Evolutionary conservation across 139 green algal genomes (phyloP), one percentile per base, ranked within the genome.

Genomic region (Chlamydomonas schloesseri): DNA sequence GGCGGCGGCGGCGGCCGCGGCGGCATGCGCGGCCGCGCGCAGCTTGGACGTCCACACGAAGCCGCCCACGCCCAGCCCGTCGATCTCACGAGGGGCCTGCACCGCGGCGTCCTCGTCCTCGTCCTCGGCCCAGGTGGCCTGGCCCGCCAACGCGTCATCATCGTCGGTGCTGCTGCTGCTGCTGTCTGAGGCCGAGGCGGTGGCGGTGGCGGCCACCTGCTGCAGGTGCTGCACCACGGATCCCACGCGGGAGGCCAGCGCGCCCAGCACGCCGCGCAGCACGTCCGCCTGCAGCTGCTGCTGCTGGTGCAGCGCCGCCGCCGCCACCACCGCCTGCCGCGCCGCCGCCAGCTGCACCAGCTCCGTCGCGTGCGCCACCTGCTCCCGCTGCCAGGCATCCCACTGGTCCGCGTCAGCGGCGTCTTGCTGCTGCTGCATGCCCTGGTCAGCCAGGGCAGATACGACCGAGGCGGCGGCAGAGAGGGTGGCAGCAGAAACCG

Each of bases 11-110:
- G 42, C 42, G 42, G 42, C 42, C 6, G 42, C 42, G 42, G 42
- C 42, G 42, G 42, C 42, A 8, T 50, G 42, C 42, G 42, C 42
- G 6, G 42, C 42, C 42, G 42, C n/a, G n/a, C 73, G 73, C 34
- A 80, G 73, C 13, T 67, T 46, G 31, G 73, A 80, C 13, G 73
- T 46, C 73, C 73, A 80, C 46, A 80, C 50, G 47, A 80, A 80
- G 73, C 60, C 73, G 20, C 29, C 14, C 18, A 21, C 50, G 47
- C 50, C 47, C 42, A 50, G 42, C 6, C 42, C 42, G 8, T 50
- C 42, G 42, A 50, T 50, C 42, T 50, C 42, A 50, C 42, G 42
- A 5, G 42, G 42, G 6, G 42, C 42, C 42, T 50, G 42, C 6
- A 50, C 42, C 6, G 42, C 42, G 42, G 42, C 42, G 42, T 50